Percentiles rank a stretch among this genome's conserved stretches.
These are phyloP conservation scores for Abrus precatorius DNA, from an alignment of 306 rosid genomes.

Conservation along the genomic window DNA sequence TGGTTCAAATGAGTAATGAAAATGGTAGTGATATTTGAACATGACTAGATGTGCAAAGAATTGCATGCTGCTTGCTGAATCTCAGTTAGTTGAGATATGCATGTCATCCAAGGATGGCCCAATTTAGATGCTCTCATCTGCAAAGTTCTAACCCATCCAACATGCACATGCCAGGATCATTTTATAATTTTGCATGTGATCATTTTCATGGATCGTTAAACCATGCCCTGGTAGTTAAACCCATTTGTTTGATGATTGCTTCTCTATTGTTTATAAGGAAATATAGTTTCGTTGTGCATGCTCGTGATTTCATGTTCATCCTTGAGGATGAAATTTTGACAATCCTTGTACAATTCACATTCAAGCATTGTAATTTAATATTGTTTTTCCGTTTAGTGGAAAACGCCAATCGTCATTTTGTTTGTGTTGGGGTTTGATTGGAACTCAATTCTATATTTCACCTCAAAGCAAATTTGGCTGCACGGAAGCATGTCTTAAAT, in stretches of 20 bases:
- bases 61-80: constrained; percentile 39
- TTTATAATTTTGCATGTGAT: constrained; percentile 31
- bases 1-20: constrained; percentile 66
- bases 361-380: constrained; percentile 38
- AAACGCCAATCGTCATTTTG: not conserved
- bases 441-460: not conserved
- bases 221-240: constrained; percentile 47
- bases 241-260: constrained; percentile 53
- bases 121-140: constrained; percentile 18
- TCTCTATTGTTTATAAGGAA: constrained; percentile 50
- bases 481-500: too few species aligned
- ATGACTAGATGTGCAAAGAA: constrained; percentile 45
- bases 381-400: not conserved
- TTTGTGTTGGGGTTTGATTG: not conserved
- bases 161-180: constrained; percentile 37
- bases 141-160: constrained; percentile 40
- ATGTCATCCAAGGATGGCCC: constrained; percentile 31
- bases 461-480: not conserved
- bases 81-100: constrained; percentile 38
- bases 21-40: constrained; percentile 41
- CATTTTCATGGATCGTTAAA: constrained; percentile 43
- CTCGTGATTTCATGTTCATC: constrained; percentile 36
- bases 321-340: constrained; percentile 26
- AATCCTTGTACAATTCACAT: constrained; percentile 39
- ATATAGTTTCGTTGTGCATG: constrained; percentile 33